Base-by-base conservation (phyloP, 169 alveolate genomes). In the Amoebophrya sp. region DNA sequence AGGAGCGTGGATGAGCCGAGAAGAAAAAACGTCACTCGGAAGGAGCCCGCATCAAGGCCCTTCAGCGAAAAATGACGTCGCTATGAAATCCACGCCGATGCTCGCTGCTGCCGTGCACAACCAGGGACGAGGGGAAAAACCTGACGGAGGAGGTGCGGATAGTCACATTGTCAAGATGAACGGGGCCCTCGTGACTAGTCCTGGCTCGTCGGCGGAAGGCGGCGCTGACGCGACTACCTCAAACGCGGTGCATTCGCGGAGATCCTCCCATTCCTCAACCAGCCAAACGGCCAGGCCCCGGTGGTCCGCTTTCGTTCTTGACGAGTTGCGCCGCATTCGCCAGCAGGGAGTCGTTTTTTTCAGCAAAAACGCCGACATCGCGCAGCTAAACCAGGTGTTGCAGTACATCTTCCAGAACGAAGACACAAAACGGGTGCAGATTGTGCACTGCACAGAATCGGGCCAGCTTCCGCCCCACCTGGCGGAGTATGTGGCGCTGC, bases 391-490 rank as follows among this genome's bases (percentile, higher is more conserved):
- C 35, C 12, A n/a, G 38, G 83, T n/a, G 1, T 25, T 66, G 35
- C 83, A 25, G 35, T 66, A 66, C 83, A 66, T 66, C 83, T 66
- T 66, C 32, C 83, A 66, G 83, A 66, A 66, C 35, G 83, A 66
- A 25, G 83, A 66, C 83, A 66, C 83, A 0, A 3, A 25, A 0
- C 32, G 1, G 35, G 83, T 66, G 83, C 83, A 25, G 32, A 66
- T 66, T 25, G 83, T 66, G 12, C 83, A 66, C 35, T 66, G 83
- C 83, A n/a, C 83, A 3, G 83, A 66, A 0, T 0, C 39, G 18
- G 83, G 35, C 7, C 83, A 66, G 10, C 2, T n/a, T 25, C 83
- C 29, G 35, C 39, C 7, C 35, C 83, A 66, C 39, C 39, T 25
- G 35, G 35, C 29, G 18, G 83, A 66, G 18, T 25, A 66, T 25